Percentiles rank a stretch among this genome's conserved stretches.
These are phyloP conservation scores for Vachellia collinsii DNA, from an alignment of 306 rosid genomes.

Conservation along the genomic window DNA sequence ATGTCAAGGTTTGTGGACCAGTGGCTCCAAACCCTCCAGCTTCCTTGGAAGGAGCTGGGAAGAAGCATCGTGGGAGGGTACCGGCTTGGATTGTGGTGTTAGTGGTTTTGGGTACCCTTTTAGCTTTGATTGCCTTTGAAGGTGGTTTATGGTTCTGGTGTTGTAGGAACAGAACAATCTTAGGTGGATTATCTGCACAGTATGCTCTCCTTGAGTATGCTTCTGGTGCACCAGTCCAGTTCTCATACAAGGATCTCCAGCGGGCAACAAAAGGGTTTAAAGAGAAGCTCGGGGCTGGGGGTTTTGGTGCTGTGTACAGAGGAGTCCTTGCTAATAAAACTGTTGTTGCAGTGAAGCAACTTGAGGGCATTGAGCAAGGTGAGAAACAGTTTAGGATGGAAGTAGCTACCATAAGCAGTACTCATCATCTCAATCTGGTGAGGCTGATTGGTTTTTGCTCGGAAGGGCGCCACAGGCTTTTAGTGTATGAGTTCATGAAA, in stretches of 20 bases:
- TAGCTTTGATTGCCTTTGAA: slow-evolving; percentile 60
- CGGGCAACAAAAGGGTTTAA: slow-evolving; percentile 77
- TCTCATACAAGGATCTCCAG: slow-evolving; percentile 74
- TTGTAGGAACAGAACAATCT: slow-evolving; percentile 56
- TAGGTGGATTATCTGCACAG: slow-evolving; percentile 68
- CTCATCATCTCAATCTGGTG: slow-evolving; percentile 85
- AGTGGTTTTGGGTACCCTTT: slow-evolving; percentile 57
- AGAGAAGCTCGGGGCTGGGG: slow-evolving; percentile 94
- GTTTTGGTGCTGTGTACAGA: slow-evolving; percentile 80
- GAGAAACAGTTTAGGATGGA: slow-evolving; percentile 89
- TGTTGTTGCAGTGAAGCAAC: slow-evolving; percentile 82
- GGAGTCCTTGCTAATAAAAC: slow-evolving; percentile 68
- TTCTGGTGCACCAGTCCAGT: slow-evolving; percentile 90
- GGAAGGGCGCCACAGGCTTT: slow-evolving; percentile 73
- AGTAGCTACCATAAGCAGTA: slow-evolving; percentile 79
- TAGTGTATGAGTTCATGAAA: slow-evolving; percentile 86
- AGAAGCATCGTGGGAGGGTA: slow-evolving; percentile 31
- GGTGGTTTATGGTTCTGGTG: slow-evolving; percentile 82
- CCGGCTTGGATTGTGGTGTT: slow-evolving; percentile 49
- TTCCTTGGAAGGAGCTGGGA: slow-evolving; percentile 29
- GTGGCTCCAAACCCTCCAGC: slow-evolving; percentile 39
- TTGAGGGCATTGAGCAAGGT: slow-evolving; percentile 85
- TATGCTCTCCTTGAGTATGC: slow-evolving; percentile 97
- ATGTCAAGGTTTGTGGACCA: slow-evolving; percentile 49
- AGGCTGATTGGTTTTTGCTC: slow-evolving; percentile 87